Evolutionary conservation across 225 moss, liverwort and hornwort species (phyloP).

Genomic region (Asterella californica): DNA sequence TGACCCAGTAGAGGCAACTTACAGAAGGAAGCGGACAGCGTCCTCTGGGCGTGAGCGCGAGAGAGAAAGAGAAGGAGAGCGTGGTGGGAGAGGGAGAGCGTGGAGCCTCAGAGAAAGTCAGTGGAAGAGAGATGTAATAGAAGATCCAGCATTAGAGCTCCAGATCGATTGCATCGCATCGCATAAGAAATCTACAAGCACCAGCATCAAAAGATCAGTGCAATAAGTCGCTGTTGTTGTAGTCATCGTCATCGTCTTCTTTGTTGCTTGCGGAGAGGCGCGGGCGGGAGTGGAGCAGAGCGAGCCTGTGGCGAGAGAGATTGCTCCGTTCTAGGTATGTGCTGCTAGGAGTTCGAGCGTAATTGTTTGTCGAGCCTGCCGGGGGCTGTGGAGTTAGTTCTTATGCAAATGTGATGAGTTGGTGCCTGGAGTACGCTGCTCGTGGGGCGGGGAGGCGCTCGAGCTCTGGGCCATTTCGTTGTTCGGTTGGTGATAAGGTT

Average conservation of each 20-base stretch:
- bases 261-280: conserved; percentile 7
- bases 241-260: conserved; percentile 3
- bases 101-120: not conserved
- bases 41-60: not conserved
- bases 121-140: too few species aligned
- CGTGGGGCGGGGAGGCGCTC: not conserved
- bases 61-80: not conserved
- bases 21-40: not conserved
- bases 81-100: not conserved
- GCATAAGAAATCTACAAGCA: not conserved
- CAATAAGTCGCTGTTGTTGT: conserved; percentile 4
- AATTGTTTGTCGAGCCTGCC: not conserved
- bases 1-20: not conserved
- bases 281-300: not conserved
- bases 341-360: too few species aligned
- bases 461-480: not conserved
- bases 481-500: not conserved
- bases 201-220: conserved; percentile 4
- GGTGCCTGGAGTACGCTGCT: not conserved
- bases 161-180: conserved; percentile 8
- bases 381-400: too few species aligned
- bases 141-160: conserved; percentile 10
- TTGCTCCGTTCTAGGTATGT: conserved; percentile 9
- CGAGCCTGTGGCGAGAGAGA: not conserved
- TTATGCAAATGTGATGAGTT: not conserved